Conservation (phyloP, 139 green algal species). For the Asterochloris sp. region DNA sequence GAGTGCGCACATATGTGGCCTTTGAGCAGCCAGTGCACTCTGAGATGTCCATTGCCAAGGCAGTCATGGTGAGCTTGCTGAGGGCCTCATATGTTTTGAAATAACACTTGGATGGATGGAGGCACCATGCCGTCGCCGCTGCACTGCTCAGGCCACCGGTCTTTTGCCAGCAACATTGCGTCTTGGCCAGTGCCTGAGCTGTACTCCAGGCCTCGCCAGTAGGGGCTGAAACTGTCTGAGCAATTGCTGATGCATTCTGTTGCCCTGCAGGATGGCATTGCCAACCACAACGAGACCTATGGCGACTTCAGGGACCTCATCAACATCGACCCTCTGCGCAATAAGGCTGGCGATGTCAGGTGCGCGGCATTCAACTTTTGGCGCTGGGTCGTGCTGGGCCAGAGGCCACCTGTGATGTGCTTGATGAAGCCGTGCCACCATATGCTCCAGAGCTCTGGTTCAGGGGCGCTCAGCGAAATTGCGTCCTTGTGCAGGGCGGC, state of each 20-base stretch:
- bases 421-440: not conserved
- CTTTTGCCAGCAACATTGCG: not conserved
- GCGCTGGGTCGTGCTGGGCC: not conserved
- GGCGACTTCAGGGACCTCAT: conserved; percentile 1
- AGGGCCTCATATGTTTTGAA: too few relatives aligned
- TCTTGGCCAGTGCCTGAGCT: not conserved
- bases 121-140: too few relatives aligned
- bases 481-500: not conserved
- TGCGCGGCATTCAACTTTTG: not conserved
- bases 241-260: not conserved
- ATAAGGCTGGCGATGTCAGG: conserved; percentile 2
- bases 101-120: too few relatives aligned
- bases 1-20: conserved; percentile 1
- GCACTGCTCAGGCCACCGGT: not conserved
- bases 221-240: not conserved
- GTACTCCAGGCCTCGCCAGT: not conserved
- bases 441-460: not conserved
- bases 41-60: too few relatives aligned
- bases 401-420: too few relatives aligned
- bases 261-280: not conserved
- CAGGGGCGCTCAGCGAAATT: not conserved
- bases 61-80: too few relatives aligned
- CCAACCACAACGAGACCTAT: conserved; percentile 4
- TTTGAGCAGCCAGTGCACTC: not conserved
- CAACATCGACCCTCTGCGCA: not conserved